Percentiles rank a stretch among this genome's conserved stretches.
phyloP scores from a whole-genome alignment of 208 protist genomes.

The Porcisia deanei region DNA sequence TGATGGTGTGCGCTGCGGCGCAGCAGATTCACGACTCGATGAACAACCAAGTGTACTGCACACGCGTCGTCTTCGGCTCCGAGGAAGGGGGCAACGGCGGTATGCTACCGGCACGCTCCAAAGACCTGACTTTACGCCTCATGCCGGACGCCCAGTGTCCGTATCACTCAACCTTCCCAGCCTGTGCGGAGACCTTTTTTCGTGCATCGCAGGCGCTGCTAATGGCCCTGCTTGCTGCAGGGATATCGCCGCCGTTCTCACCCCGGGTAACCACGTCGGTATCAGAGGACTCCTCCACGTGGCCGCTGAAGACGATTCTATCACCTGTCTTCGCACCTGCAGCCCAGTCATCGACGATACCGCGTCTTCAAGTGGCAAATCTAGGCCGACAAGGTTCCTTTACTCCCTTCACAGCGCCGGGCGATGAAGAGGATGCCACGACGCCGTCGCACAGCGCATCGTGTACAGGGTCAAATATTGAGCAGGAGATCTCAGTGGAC shows the following conservation, averaged over 20 bases:
- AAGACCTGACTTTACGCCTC: conserved; percentile 29
- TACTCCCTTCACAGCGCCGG: neutral
- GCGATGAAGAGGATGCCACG: neutral
- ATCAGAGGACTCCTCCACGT: neutral
- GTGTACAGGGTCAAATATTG: neutral
- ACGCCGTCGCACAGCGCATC: neutral
- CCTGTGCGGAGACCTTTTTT: conserved; percentile 28
- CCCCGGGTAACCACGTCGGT: too few relatives aligned
- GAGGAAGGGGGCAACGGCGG: neutral
- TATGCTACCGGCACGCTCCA: conserved; percentile 8
- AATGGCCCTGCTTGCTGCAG: conserved; percentile 2
- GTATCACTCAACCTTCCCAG: conserved; percentile 31
- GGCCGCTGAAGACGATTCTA: neutral
- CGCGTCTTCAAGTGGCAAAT: neutral
- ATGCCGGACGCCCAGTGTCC: conserved; percentile 20
- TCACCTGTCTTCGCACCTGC: neutral
- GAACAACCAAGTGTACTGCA: conserved; percentile 12
- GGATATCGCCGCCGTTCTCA: neutral
- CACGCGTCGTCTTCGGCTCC: conserved; percentile 16
- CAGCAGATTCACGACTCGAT: conserved; percentile 24
- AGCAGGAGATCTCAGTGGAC: conserved; percentile 17
- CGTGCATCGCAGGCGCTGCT: conserved; percentile 13
- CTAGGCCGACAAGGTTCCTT: neutral
- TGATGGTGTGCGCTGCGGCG: conserved; percentile 14
- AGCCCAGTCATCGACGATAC: neutral